phyloP scores from a whole-genome alignment of 306 rosid genomes.

The Cicer cuneatum region DNA sequence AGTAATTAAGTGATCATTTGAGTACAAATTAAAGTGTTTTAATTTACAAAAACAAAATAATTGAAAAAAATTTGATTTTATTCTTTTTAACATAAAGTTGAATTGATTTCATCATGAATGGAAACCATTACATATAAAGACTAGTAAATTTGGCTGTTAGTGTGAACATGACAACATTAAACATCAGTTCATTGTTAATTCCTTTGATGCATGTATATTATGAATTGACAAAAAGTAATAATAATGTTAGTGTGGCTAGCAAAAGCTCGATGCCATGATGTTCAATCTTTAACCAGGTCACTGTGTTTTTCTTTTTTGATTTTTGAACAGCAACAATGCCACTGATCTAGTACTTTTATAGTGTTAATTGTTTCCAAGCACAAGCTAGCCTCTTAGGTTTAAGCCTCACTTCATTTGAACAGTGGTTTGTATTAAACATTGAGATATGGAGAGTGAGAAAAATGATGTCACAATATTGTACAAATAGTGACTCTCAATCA shows the following conservation, averaged over 20 bases:
- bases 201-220: background rate
- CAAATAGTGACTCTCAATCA: constrained; percentile 53
- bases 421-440: constrained; percentile 31
- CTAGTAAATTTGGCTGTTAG: constrained; percentile 7
- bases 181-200: constrained; percentile 16
- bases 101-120: background rate
- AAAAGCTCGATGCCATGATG: constrained; percentile 24
- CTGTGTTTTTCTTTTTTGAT: background rate
- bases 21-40: background rate
- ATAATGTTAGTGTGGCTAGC: background rate
- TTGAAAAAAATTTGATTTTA: background rate
- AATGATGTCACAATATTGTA: constrained; percentile 54
- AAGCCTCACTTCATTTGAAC: background rate
- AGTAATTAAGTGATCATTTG: constrained; percentile 28
- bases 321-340: no score
- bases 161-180: constrained; percentile 22
- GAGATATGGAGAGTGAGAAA: constrained; percentile 8
- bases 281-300: constrained; percentile 5
- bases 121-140: background rate
- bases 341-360: background rate
- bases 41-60: background rate
- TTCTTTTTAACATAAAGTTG: background rate
- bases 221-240: constrained; percentile 21
- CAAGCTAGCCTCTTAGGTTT: background rate
- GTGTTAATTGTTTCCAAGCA: background rate